Evolutionary conservation across 2,329 filamentous ascomycete species (phyloP).

Genomic region (Fusarium piperis): DNA sequence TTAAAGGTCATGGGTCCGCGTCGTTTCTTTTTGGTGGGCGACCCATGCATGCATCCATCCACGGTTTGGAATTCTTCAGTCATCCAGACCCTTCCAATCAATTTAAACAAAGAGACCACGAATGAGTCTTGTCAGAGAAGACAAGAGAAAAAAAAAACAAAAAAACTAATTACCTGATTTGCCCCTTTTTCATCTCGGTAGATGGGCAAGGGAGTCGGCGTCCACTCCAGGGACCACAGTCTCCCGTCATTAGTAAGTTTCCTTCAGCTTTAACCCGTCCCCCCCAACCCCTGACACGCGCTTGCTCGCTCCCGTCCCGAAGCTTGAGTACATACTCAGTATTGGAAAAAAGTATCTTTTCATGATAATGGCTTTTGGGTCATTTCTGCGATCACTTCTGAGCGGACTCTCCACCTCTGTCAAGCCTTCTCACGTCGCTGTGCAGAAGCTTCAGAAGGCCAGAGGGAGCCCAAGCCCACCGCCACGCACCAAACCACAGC

Average conservation of each 20-base stretch:
- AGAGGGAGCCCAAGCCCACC: neutral
- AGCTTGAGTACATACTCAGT: neutral
- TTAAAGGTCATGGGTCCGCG: neutral
- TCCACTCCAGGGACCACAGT: neutral
- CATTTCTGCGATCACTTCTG: slow-evolving; percentile 24
- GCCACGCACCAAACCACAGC: neutral
- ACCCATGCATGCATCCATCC: neutral
- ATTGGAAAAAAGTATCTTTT: neutral
- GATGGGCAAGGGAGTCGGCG: neutral
- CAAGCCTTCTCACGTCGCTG: slow-evolving; percentile 3
- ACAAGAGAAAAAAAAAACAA: neutral
- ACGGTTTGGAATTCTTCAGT: neutral
- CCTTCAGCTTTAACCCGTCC: neutral
- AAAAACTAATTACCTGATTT: neutral
- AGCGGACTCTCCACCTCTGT: neutral
- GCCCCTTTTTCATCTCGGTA: neutral
- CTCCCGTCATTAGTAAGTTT: neutral
- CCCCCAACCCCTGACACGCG: neutral
- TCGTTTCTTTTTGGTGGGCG: neutral
- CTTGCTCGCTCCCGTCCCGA: neutral
- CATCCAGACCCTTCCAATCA: neutral
- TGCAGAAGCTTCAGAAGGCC: slow-evolving; percentile 1
- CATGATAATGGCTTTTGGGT: slow-evolving; percentile 20
- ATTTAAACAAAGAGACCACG: neutral
- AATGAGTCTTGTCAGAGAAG: neutral